Evolutionary conservation across 1,284 basidiomycete species (phyloP), one percentile per base, ranked within the genome.

Genomic region (Melanopsichium pennsylvanicum): DNA sequence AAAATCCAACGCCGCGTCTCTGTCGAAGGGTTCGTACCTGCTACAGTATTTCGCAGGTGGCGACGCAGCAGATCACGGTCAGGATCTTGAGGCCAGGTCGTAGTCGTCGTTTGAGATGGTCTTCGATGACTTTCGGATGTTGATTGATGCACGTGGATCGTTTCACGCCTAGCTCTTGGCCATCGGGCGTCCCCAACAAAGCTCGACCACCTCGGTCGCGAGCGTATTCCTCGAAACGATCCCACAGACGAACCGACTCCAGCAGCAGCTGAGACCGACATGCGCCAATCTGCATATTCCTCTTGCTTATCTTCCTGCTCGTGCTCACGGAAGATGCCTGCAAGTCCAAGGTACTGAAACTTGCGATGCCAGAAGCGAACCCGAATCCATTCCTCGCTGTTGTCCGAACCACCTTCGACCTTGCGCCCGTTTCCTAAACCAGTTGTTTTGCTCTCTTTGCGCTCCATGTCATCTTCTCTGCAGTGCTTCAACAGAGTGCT

Each of bases 1-100:
- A 67, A 29, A 31, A 67, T 57, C 63, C 63, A 67, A 21, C 57
- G 52, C 8, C 63, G 57, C 11, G 52, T 61, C 19, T 49, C 52
- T 10, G 33, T 35, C 22, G 32, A 50, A n/a, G 56, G 31, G 16
- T 48, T 46, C 16, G 19, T 35, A 18, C 34, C 21, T 2, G 19
- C 31, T 13, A 29, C 7, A 15, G 18, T 26, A 13, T 7, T 35
- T 8, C 48, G 43, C 6, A 48, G n/a, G 9, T 36, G 60, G 11
- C 44, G 31, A n/a, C 44, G 54, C 22, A 39, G 48, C 21, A 57
- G 22, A 13, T 57, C 40, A 18, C 54, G 47, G 3, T 47, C 36
- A 15, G 18, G 12, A 5, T 63, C 43, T 16, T 40, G 34, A 31
- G 42, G 60, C 2, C 29, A 27, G 16, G 41, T 12, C 5, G 18